phyloP scores from a whole-genome alignment of 192 early-diverging fungal species.

The Gryganskiella cystojenkinii region DNA sequence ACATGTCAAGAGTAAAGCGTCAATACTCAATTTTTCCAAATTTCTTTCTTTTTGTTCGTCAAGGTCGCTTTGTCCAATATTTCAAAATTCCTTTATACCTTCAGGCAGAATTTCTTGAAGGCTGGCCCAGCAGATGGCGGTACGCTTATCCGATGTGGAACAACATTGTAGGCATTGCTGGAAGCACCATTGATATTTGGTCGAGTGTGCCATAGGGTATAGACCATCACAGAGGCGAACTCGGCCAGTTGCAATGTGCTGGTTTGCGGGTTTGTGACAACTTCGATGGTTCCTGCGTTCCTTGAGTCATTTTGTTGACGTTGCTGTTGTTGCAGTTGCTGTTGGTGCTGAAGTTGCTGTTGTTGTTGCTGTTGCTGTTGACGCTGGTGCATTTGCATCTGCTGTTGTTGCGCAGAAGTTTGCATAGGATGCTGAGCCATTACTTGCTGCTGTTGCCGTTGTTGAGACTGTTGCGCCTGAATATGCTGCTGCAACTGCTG shows the following conservation, averaged over 20 bases:
- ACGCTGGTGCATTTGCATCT: background rate
- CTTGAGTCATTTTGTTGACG: slow-evolving; percentile 17
- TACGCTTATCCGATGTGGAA: slow-evolving; percentile 48
- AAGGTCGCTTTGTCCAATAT: too few species aligned
- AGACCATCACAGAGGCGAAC: slow-evolving; percentile 52
- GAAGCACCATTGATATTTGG: slow-evolving; percentile 53
- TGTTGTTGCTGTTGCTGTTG: slow-evolving; percentile 28
- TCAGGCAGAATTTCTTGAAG: slow-evolving; percentile 50
- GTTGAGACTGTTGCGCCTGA: slow-evolving; percentile 15
- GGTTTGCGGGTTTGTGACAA: slow-evolving; percentile 44
- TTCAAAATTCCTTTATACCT: too few species aligned
- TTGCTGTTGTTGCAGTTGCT: slow-evolving; percentile 15
- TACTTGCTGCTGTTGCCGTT: slow-evolving; percentile 8
- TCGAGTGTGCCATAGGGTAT: slow-evolving; percentile 55
- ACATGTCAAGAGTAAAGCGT: background rate
- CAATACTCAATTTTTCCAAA: too few species aligned
- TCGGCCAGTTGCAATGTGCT: slow-evolving; percentile 44
- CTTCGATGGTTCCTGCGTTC: slow-evolving; percentile 33
- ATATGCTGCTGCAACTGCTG: slow-evolving; percentile 18
- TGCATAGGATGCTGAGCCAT: background rate
- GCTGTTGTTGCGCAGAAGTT: background rate
- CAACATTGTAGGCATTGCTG: slow-evolving; percentile 51
- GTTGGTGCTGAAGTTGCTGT: slow-evolving; percentile 20
- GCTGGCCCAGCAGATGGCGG: slow-evolving; percentile 48
- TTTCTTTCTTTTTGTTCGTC: too few species aligned